Evolutionary conservation across 495 filamentous ascomycete genomes (phyloP), one percentile per base, ranked within the genome.

Genomic region (Clohesyomyces aquaticus): DNA sequence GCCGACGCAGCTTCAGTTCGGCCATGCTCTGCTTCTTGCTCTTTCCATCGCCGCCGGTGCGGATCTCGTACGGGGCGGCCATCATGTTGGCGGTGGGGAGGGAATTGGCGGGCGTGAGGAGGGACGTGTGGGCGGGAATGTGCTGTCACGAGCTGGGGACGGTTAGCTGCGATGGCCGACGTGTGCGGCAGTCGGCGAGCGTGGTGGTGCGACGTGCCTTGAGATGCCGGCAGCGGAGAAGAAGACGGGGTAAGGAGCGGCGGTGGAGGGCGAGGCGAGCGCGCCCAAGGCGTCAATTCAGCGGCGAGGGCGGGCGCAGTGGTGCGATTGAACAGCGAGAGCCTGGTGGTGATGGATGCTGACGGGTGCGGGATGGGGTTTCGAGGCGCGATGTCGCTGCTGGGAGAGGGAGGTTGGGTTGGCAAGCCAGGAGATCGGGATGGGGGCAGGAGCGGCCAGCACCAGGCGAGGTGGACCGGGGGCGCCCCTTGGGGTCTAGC

Each of bases 11-110:
- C 81, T 98, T 98, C 58, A 98, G 85, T 77, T 98, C 94, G 51
- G 94, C 95, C 86, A 98, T 96, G 76, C 91, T 95, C 77, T 98
- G 95, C 82, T 96, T 97, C 84, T 95, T 97, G 80, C 92, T 95
- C 83, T 88, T 94, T 73, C 93, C 74, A 57, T 74, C 73, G 57
- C 73, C 75, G 58, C 72, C 73, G 19, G 69, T 65, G 57, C 76
- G 72, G 43, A 76, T 63, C 61, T 78, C 76, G 61, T 75, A 78
- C 4, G 76, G 76, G 29, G 74, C 61, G 28, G 76, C 69, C 74
- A 77, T 77, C 59, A 67, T 74, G 41, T 26, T 69, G 62, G 58
- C 32, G 52, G 22, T 16, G 28, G 21, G 43, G 19, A 21, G 65
- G 18, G 19, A 25, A 14, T 42, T 8, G 52, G 25, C 22, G 22